phyloP scores from a whole-genome alignment of 163 green algal genomes.

The Chloromonas sp. region DNA sequence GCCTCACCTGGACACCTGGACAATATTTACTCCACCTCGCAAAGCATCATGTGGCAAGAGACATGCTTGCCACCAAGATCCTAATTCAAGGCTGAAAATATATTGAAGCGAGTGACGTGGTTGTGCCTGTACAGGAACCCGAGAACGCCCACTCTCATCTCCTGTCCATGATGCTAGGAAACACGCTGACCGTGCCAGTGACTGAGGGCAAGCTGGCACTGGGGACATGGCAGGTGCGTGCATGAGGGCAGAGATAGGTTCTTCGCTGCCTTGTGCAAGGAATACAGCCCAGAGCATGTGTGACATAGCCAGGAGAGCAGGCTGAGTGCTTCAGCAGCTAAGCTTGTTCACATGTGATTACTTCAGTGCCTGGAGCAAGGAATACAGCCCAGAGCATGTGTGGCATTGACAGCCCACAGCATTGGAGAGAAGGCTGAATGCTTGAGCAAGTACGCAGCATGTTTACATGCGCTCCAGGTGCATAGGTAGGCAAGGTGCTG shows the following conservation, averaged over 20 bases:
- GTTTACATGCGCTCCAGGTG: not conserved
- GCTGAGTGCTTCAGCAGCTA: not conserved
- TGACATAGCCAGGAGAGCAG: not conserved
- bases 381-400: not conserved
- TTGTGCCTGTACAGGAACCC: conserved; percentile 50
- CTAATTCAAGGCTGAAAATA: not conserved
- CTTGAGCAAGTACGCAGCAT: not conserved
- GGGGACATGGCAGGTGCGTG: conserved; percentile 26
- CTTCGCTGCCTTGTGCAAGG: not conserved
- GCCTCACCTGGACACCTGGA: not conserved
- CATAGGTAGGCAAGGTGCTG: not conserved
- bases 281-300: not conserved
- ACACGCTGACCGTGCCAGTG: conserved; percentile 55
- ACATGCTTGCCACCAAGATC: not conserved
- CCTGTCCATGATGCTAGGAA: conserved; percentile 61
- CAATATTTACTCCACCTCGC: conserved; percentile 1
- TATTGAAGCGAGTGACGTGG: not conserved
- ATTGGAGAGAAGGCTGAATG: not conserved
- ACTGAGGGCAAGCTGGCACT: conserved; percentile 43
- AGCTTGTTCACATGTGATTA: not conserved
- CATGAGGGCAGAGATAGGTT: not conserved
- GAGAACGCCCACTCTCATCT: conserved; percentile 76
- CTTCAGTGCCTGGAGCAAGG: not conserved
- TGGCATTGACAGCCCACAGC: not conserved
- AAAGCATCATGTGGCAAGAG: not conserved